Evolutionary conservation across 2,329 filamentous ascomycete genomes (phyloP).

Genomic region (Tolypocladium tundrense): DNA sequence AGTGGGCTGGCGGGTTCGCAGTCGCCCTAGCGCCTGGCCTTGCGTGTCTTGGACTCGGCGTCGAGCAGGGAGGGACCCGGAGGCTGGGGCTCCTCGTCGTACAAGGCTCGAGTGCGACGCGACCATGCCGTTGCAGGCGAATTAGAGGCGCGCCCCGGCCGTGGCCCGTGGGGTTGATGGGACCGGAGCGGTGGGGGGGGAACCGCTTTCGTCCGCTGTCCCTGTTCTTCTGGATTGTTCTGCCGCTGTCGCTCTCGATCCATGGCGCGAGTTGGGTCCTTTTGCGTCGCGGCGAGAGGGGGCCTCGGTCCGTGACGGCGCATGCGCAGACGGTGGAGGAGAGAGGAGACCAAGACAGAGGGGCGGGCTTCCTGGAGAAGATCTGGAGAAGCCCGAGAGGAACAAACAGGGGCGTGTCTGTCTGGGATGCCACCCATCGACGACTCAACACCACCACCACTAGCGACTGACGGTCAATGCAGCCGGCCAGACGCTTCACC

Average conservation of each 20-base stretch:
- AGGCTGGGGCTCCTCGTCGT: neutral
- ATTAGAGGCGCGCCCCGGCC: neutral
- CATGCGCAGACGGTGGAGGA: neutral
- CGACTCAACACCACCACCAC: neutral
- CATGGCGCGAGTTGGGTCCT: neutral
- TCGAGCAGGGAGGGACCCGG: neutral
- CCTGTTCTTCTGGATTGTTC: neutral
- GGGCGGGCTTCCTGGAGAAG: neutral
- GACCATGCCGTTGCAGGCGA: neutral
- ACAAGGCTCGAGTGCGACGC: neutral
- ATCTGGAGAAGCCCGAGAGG: neutral
- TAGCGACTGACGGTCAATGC: neutral
- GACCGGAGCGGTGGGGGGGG: neutral
- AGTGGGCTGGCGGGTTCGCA: neutral
- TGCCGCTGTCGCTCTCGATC: neutral
- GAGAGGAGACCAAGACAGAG: neutral
- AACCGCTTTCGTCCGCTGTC: neutral
- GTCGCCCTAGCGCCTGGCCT: neutral
- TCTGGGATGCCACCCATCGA: too few relatives aligned
- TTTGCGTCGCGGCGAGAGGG: neutral
- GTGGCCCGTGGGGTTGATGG: neutral
- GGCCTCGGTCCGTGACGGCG: neutral
- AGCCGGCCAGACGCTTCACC: neutral
- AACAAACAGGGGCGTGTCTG: too few relatives aligned
- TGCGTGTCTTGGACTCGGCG: neutral